Conservation (phyloP, 495 filamentous ascomycete genomes). For the Hypoxylon subgilvum region DNA sequence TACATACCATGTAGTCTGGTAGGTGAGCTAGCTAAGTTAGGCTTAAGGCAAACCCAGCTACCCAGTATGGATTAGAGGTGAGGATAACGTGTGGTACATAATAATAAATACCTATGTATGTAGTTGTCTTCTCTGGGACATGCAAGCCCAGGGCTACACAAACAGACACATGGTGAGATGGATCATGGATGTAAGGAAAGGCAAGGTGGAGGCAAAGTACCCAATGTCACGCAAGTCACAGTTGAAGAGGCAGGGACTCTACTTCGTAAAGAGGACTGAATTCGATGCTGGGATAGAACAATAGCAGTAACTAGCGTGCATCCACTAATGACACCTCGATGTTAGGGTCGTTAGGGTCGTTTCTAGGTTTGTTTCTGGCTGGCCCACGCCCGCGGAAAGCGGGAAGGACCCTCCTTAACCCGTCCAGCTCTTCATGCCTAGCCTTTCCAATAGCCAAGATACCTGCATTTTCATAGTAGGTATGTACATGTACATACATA, state of each 20-base stretch:
- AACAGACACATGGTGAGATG: conserved; percentile 11
- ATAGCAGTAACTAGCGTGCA: conserved; percentile 36
- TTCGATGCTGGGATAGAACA: conserved; percentile 6
- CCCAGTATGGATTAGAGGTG: conserved; percentile 14
- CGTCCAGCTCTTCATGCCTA: conserved; percentile 18
- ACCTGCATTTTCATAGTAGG: conserved; percentile 1
- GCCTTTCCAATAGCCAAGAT: conserved; percentile 4
- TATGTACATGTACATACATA: conserved; percentile 1
- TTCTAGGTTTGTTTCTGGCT: conserved; percentile 23
- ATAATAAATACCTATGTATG: too few relatives aligned
- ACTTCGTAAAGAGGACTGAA: too few relatives aligned
- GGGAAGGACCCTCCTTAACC: conserved; percentile 38
- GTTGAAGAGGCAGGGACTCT: too few relatives aligned
- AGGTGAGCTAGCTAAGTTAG: conserved; percentile 28
- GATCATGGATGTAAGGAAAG: conserved; percentile 13
- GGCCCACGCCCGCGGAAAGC: conserved; percentile 38
- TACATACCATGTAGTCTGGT: too few relatives aligned
- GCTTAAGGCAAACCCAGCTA: conserved; percentile 25
- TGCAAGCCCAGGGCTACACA: conserved; percentile 7
- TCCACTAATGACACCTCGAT: conserved; percentile 20
- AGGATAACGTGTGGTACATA: too few relatives aligned
- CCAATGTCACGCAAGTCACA: conserved; percentile 12
- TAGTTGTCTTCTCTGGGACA: not conserved
- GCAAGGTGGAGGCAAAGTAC: not conserved
- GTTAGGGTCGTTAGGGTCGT: too few relatives aligned